phyloP scores from a whole-genome alignment of 257 asterid genomes.

The Solanum infundibuliforme region DNA sequence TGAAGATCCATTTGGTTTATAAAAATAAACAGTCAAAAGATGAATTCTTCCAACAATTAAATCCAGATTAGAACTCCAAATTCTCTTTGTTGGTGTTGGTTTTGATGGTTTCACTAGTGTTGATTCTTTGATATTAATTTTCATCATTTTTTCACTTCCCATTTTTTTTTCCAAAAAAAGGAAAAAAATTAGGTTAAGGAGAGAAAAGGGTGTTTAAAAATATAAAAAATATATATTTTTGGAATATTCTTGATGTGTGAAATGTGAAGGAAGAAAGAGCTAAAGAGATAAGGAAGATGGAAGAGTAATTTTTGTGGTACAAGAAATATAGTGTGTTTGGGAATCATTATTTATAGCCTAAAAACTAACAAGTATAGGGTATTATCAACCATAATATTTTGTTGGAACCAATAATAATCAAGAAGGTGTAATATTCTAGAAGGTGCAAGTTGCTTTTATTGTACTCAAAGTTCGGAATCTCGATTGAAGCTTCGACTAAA shows the following conservation, averaged over 20 bases:
- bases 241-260: not conserved
- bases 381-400: not conserved
- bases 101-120: constrained; percentile 16
- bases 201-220: not conserved
- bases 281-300: not conserved
- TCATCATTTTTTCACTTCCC: constrained; percentile 2
- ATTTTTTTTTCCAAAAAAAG: not conserved
- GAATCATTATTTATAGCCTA: not conserved
- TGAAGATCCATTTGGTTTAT: constrained; percentile 16
- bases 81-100: constrained; percentile 16
- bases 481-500: too few species aligned
- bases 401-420: not conserved
- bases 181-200: not conserved
- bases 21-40: constrained; percentile 24
- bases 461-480: too few species aligned
- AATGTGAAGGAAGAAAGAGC: not conserved
- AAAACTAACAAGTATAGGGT: not conserved
- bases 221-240: not conserved
- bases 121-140: constrained; percentile 15
- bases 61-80: constrained; percentile 29
- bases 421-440: not conserved
- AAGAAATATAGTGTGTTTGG: not conserved
- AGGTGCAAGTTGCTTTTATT: not conserved
- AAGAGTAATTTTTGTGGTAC: not conserved
- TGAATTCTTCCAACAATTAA: constrained; percentile 27